Base-by-base conservation (phyloP, 805 yeast species). In the Candida loeiensis region DNA sequence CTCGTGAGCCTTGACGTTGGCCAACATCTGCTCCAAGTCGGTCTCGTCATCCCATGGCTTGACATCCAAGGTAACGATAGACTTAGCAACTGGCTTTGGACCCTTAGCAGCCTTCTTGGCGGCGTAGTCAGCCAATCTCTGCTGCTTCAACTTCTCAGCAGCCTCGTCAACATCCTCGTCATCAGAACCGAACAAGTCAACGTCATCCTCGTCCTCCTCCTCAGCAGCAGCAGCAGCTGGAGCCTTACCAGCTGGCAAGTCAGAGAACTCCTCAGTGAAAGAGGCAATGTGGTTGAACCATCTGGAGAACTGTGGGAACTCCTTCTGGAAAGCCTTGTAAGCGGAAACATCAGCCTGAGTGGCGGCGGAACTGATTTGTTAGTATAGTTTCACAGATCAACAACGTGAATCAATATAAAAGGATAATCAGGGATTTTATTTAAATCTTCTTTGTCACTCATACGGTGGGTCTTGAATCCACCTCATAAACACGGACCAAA, bases 41-140 rank as follows among this genome's bases (percentile, higher is more conserved):
- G 99, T 93, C 80, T 93, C 98, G 64, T 93, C 99, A 73, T 93
- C 99, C 99, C 99, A 93, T 76, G 97, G 98, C 83, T 93, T 93
- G 59, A 93, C 95, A 60, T 93, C 99, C 60, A 93, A 65, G 63
- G 99, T 91, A 63, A 93, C 96, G 56, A 89, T 75, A 48, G 97
- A 87, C 80, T 93, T 93, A 65, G 99, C 97, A 72, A 96, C 96
- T 62, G 98, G 89, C 81, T 89, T 89, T 61, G 98, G 88, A 67
- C 95, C 95, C 77, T 85, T 85, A 56, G 91, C 82, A 55, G 96
- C 96, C 84, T 93, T 93, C 82, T 85, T 89, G 63, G 95, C 96
- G 64, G 87, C 85, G 82, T 93, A 93, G 69, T 82, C 96, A 69
- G 96, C 98, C 63, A 93, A 74, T 84, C 99, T 89, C 79, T 91